Conservation (phyloP, 345 rosid genomes). For the Eucalyptus globulus region DNA sequence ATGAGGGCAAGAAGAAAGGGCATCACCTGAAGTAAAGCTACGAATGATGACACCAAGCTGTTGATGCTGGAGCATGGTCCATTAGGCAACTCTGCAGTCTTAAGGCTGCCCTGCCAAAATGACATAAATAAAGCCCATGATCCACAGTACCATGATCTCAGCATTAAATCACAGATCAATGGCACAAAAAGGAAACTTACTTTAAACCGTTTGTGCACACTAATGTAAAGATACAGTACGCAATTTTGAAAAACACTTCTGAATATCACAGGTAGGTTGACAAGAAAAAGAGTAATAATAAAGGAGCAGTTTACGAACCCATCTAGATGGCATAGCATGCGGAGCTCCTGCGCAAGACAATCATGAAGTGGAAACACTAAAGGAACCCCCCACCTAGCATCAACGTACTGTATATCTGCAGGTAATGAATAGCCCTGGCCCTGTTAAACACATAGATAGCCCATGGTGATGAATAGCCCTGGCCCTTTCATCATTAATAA, state of each 20-base stretch:
- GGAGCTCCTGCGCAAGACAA: conserved; percentile 67
- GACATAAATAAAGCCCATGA: conserved; percentile 19
- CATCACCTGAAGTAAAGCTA: conserved; percentile 63
- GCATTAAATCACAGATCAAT: neutral
- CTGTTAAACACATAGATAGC: conserved; percentile 19
- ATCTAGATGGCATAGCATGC: conserved; percentile 54
- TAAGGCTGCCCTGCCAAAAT: conserved; percentile 81
- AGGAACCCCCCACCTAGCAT: conserved; percentile 76
- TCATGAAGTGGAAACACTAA: conserved; percentile 82
- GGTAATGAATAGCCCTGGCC: conserved; percentile 91
- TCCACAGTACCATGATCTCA: neutral
- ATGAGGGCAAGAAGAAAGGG: neutral
- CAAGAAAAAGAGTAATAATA: neutral
- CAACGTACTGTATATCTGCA: conserved; percentile 91
- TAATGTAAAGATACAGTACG: neutral
- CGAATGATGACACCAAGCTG: conserved; percentile 74
- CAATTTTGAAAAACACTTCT: neutral
- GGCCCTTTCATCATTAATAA: neutral
- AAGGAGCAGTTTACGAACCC: conserved; percentile 29
- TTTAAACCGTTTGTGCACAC: neutral
- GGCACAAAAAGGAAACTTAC: neutral
- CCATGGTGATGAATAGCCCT: neutral
- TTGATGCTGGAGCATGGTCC: conserved; percentile 50
- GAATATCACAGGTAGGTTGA: neutral
- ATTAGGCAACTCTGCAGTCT: conserved; percentile 32